Evolutionary conservation across 139 green algal genomes (phyloP), one percentile per base, ranked within the genome.

Genomic region (Asterochloris erici): DNA sequence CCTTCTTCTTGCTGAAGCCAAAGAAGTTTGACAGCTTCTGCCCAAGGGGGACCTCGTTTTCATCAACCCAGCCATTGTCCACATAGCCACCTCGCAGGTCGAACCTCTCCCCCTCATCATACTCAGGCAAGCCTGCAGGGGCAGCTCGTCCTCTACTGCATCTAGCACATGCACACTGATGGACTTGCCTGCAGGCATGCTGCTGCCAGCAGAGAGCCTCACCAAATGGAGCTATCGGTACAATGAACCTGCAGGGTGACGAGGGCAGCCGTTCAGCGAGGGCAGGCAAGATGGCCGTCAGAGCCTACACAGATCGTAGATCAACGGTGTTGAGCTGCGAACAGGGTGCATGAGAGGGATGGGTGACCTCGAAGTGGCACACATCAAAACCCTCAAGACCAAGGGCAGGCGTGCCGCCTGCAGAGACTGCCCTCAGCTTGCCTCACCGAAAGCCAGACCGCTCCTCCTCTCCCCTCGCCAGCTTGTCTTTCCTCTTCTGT

Each of bases 41-140:
- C 77, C 82, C 81, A 29, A 17, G 26, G 15, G 75, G 79, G 14
- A 83, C 83, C 24, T 83, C 86, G 28, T 91, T 79, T 69, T 89
- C 85, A 70, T 92, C 90, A 19, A 92, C 90, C 77, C 78, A 91
- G 47, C 88, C 88, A 17, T 90, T 83, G 79, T 92, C 87, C 11
- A 85, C 85, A 80, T 91, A 88, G 38, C 77, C 81, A 77, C 82
- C 79, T 14, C 80, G 73, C 26, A 94, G 74, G 38, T 94, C 90
- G 80, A 94, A 94, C 9, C 91, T 79, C 76, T 94, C 90, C 10
- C 88, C 88, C 15, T 83, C 81, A 68, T 92, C 88, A 74, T 90
- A 91, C 81, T 92, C 86, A 63, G 82, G 82, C 64, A 85, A 82
- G 29, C 78, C 82, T 77, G 86, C 86, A 14, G 85, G 85, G 15